These are phyloP conservation scores for Mycosphaerella sp. DNA, from an alignment of 2,329 filamentous ascomycete genomes.

Conservation along the genomic window DNA sequence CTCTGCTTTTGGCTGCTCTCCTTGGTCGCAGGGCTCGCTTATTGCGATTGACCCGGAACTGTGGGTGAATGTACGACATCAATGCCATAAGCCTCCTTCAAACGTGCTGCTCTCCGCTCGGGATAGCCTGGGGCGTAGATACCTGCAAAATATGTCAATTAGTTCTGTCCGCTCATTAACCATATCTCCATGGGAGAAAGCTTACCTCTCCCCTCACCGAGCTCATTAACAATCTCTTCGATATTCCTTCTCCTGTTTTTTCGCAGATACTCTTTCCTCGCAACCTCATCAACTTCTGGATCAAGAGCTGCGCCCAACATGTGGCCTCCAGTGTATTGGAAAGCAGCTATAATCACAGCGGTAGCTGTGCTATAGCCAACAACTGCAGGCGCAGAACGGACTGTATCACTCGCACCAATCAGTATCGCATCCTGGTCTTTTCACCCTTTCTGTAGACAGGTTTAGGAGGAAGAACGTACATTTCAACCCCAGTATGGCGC, in stretches of 20 bases:
- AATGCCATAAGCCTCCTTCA: slow-evolving; percentile 82
- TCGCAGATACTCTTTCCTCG: slow-evolving; percentile 67
- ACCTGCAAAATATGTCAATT: slow-evolving; percentile 46
- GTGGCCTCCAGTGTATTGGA: slow-evolving; percentile 61
- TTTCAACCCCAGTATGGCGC: slow-evolving; percentile 64
- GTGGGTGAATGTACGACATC: slow-evolving; percentile 51
- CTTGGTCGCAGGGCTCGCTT: neutral
- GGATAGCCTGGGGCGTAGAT: slow-evolving; percentile 77
- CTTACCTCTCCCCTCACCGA: slow-evolving; percentile 83
- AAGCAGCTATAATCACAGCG: slow-evolving; percentile 55
- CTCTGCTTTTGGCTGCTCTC: neutral
- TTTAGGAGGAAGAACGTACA: slow-evolving; percentile 47
- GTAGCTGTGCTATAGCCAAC: slow-evolving; percentile 60
- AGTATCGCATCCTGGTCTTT: neutral
- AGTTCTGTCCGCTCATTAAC: neutral
- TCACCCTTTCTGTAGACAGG: too few relatives aligned
- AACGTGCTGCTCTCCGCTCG: slow-evolving; percentile 71
- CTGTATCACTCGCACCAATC: slow-evolving; percentile 24
- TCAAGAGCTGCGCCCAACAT: slow-evolving; percentile 51
- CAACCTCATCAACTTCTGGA: slow-evolving; percentile 64
- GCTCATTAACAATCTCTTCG: slow-evolving; percentile 71
- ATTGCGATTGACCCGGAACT: slow-evolving; percentile 6
- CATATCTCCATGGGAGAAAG: neutral
- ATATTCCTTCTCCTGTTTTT: slow-evolving; percentile 67
- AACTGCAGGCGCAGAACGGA: slow-evolving; percentile 60